phyloP scores from a whole-genome alignment of 305 asterid genomes.

The Solanum hybrid region DNA sequence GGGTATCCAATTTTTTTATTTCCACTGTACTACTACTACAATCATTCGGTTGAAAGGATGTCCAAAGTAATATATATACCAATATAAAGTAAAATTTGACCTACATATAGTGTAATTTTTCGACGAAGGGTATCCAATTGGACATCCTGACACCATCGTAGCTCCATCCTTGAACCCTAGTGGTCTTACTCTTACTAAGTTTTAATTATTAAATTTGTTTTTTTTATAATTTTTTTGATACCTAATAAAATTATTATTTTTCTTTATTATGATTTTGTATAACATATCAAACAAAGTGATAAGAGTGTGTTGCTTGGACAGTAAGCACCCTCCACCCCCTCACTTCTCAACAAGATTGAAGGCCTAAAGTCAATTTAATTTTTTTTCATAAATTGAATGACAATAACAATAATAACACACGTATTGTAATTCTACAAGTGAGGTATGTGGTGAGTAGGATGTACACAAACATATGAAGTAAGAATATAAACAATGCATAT shows the following conservation, averaged over 20 bases:
- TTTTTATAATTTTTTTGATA: no score
- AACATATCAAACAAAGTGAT: not conserved
- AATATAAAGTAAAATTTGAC: no score
- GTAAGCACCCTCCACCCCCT: not conserved
- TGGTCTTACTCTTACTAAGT: not conserved
- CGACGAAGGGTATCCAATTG: fast-evolving
- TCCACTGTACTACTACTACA: no score
- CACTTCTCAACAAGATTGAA: not conserved
- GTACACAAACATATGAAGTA: not conserved
- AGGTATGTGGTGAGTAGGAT: not conserved
- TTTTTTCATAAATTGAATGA: not conserved
- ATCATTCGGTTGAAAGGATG: no score
- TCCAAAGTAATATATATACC: no score
- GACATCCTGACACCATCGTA: not conserved
- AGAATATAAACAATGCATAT: not conserved
- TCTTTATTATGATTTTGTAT: not conserved
- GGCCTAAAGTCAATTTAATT: not conserved
- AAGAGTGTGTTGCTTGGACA: not conserved
- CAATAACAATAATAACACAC: not conserved
- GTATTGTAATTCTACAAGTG: not conserved
- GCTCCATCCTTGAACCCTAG: not conserved
- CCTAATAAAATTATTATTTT: no score
- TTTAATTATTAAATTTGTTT: no score
- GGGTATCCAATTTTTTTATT: no score
- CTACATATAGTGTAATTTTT: no score